Conservation (phyloP, 2,329 filamentous ascomycete species). For the Epichloe sp. region DNA sequence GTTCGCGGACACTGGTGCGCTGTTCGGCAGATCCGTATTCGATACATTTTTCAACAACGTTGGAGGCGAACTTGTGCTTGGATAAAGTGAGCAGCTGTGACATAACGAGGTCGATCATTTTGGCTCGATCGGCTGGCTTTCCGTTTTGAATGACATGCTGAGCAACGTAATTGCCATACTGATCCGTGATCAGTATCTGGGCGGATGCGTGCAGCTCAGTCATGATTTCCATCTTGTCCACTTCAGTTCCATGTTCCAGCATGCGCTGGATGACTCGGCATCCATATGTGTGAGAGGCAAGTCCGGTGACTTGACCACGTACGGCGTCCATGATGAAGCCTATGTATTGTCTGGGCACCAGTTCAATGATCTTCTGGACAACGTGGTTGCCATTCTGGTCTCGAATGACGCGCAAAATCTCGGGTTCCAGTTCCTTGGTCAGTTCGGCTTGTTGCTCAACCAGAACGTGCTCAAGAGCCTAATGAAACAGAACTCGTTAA, state of each 20-base stretch:
- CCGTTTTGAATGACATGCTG: constrained; percentile 83
- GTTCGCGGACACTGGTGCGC: constrained; percentile 52
- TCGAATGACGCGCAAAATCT: constrained; percentile 65
- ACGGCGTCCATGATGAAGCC: constrained; percentile 77
- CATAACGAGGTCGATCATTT: constrained; percentile 62
- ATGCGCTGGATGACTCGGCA: constrained; percentile 90
- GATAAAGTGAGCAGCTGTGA: constrained; percentile 61
- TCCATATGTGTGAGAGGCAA: constrained; percentile 72
- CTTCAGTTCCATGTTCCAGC: constrained; percentile 66
- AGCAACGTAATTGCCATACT: constrained; percentile 92
- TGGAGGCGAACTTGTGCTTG: constrained; percentile 93
- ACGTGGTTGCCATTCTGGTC: constrained; percentile 95
- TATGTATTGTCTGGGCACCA: constrained; percentile 61
- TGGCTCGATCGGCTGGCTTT: constrained; percentile 54
- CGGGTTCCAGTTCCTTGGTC: constrained; percentile 66
- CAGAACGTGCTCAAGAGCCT: constrained; percentile 81
- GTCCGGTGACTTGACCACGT: constrained; percentile 55
- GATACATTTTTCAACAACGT: constrained; percentile 92
- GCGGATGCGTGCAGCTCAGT: constrained; percentile 65
- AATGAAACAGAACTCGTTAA: not conserved
- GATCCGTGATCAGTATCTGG: constrained; percentile 62
- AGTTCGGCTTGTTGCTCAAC: constrained; percentile 82
- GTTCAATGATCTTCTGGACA: constrained; percentile 85
- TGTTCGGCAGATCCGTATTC: constrained; percentile 56
- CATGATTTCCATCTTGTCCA: constrained; percentile 60